Evolutionary conservation across 176 grass and related monocot genomes (phyloP).

Genomic region (Triticum monococcum): DNA sequence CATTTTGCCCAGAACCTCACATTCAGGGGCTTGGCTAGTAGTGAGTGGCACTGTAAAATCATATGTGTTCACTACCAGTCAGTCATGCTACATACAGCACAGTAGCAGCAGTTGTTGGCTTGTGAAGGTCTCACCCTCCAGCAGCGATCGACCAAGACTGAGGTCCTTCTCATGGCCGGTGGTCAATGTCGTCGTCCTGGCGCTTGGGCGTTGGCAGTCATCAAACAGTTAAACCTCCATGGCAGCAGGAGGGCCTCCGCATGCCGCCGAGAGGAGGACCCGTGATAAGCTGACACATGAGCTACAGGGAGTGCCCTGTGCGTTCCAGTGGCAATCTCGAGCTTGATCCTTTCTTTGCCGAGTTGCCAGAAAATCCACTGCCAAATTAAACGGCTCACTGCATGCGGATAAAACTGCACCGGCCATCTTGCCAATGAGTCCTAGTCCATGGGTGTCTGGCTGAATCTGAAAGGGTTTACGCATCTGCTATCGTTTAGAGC

Average conservation of each 20-base stretch:
- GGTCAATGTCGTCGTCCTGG: background rate
- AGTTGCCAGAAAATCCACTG: background rate
- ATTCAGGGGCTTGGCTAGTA: slow-evolving; percentile 2
- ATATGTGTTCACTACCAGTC: background rate
- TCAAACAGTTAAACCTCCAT: background rate
- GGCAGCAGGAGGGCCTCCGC: background rate
- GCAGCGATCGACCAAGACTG: background rate
- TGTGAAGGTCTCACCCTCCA: background rate
- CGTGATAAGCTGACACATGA: slow-evolving; percentile 24
- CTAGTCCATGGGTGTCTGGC: no score
- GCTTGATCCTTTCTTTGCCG: slow-evolving; percentile 9
- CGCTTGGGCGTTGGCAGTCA: background rate
- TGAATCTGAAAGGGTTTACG: no score
- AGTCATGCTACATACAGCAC: background rate
- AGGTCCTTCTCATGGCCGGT: background rate
- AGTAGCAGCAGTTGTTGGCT: background rate
- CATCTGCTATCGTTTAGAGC: no score
- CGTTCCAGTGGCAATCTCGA: background rate
- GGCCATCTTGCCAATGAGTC: background rate
- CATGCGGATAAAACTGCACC: background rate
- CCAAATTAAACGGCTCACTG: background rate
- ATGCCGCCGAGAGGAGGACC: background rate
- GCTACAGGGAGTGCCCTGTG: slow-evolving; percentile 22
- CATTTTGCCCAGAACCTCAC: background rate
- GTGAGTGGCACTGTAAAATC: slow-evolving; percentile 26